phyloP scores from a whole-genome alignment of 495 filamentous ascomycete genomes.

The Tricharina praecox region DNA sequence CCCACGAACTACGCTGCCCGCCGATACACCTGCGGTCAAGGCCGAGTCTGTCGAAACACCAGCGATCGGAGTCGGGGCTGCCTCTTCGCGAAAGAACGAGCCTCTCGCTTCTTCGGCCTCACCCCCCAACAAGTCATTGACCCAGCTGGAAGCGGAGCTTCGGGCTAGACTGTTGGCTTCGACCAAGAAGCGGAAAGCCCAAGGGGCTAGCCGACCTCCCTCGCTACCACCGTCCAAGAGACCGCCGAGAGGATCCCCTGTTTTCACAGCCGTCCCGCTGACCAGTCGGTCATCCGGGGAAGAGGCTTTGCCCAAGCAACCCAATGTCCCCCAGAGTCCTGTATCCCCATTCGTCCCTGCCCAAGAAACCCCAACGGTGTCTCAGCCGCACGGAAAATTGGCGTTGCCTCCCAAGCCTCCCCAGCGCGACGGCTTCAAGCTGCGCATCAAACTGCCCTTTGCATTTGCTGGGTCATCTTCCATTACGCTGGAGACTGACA shows the following conservation, averaged over 20 bases:
- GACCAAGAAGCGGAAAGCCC: constrained; percentile 16
- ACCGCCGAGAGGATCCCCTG: constrained; percentile 7
- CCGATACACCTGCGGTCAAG: too few species aligned
- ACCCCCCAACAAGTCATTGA: constrained; percentile 7
- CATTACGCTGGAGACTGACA: constrained; percentile 19
- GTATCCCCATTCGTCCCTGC: background rate
- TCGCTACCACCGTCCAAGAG: constrained; percentile 7
- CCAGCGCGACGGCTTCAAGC: constrained; percentile 20
- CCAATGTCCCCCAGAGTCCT: background rate
- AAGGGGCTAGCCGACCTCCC: background rate
- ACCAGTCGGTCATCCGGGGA: too few species aligned
- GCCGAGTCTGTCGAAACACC: background rate
- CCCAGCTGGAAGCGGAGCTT: constrained; percentile 22
- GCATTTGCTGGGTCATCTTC: background rate
- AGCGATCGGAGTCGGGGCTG: constrained; percentile 7
- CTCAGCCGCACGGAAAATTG: background rate
- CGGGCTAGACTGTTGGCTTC: constrained; percentile 18
- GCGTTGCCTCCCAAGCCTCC: constrained; percentile 23
- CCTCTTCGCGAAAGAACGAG: constrained; percentile 5
- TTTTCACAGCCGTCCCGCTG: background rate
- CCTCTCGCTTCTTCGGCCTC: background rate
- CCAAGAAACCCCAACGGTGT: background rate
- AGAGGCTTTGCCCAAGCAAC: background rate
- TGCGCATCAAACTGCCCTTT: constrained; percentile 19
- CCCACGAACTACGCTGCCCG: too few species aligned